A percentile compares a stretch with the other conserved stretches of the same genome.
These are phyloP conservation scores for Aspergillaceae sp. DNA, from an alignment of 2,329 filamentous ascomycete species.

Conservation along the genomic window DNA sequence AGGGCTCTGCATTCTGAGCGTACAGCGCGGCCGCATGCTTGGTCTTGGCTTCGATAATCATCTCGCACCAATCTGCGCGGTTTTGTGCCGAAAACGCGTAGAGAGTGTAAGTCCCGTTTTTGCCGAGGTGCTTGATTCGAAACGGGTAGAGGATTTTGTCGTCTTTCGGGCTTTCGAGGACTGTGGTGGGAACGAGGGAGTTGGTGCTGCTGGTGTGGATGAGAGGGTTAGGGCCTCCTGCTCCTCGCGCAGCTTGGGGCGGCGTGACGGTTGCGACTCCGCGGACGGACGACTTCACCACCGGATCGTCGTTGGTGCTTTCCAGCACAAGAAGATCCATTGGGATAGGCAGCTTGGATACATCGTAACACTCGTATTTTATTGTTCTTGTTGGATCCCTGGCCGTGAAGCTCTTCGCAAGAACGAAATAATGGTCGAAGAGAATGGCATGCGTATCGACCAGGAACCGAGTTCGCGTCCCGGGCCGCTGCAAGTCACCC, in stretches of 20 bases:
- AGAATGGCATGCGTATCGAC: constrained; percentile 88
- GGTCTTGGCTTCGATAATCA: constrained; percentile 91
- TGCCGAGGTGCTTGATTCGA: constrained; percentile 87
- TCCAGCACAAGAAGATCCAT: constrained; percentile 94
- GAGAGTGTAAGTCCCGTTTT: constrained; percentile 76
- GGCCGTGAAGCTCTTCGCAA: constrained; percentile 67
- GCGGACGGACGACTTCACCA: constrained; percentile 69
- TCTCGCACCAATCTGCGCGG: constrained; percentile 81
- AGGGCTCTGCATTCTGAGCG: constrained; percentile 91
- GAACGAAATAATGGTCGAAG: constrained; percentile 92
- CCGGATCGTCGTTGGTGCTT: constrained; percentile 82
- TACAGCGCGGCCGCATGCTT: constrained; percentile 80
- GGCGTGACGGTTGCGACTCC: constrained; percentile 56
- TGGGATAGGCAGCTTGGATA: constrained; percentile 88
- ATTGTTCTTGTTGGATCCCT: constrained; percentile 61
- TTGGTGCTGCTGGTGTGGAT: constrained; percentile 60
- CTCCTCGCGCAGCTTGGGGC: constrained; percentile 37
- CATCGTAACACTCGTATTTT: constrained; percentile 78
- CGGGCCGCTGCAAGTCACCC: constrained; percentile 81
- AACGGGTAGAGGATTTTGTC: constrained; percentile 88
- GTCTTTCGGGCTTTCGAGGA: constrained; percentile 54
- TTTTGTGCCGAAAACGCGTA: constrained; percentile 70
- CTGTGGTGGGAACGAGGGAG: constrained; percentile 46
- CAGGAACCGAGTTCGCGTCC: constrained; percentile 82
- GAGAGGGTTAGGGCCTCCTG: constrained; percentile 15